Percentiles rank a stretch among this genome's conserved stretches.
These are phyloP conservation scores for Debaryomyces tyrocola DNA, from an alignment of 805 yeast species.

Conservation along the genomic window DNA sequence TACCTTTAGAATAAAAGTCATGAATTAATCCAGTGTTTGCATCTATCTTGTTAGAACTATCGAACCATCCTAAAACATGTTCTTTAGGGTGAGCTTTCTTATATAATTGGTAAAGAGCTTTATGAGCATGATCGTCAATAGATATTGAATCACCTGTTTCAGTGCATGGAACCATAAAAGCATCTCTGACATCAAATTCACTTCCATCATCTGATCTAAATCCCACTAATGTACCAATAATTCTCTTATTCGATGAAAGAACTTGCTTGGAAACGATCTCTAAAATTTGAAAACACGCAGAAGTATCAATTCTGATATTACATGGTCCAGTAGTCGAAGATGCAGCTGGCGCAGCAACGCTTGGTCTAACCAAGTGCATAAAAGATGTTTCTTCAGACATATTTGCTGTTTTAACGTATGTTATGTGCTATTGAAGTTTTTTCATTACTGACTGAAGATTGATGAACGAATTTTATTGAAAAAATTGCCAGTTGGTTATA, in stretches of 20 bases:
- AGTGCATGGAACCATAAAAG: slow-evolving; percentile 76
- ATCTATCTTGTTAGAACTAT: slow-evolving; percentile 60
- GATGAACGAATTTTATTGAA: background rate
- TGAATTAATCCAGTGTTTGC: slow-evolving; percentile 75
- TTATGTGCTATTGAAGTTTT: slow-evolving; percentile 2
- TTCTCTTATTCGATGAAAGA: slow-evolving; percentile 47
- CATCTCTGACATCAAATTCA: slow-evolving; percentile 68
- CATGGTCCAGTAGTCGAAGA: slow-evolving; percentile 49
- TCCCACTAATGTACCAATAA: slow-evolving; percentile 83
- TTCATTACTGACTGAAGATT: background rate
- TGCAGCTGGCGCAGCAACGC: slow-evolving; percentile 52
- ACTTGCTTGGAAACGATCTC: slow-evolving; percentile 64
- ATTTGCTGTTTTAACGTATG: background rate
- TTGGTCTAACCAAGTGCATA: slow-evolving; percentile 53
- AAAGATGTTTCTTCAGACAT: slow-evolving; percentile 26
- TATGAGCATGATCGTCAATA: slow-evolving; percentile 75
- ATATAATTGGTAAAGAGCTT: slow-evolving; percentile 65
- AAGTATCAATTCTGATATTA: slow-evolving; percentile 58
- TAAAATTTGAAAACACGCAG: slow-evolving; percentile 74
- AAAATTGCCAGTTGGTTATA: background rate
- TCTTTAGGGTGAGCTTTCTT: slow-evolving; percentile 79
- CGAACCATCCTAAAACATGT: slow-evolving; percentile 84
- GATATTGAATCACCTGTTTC: slow-evolving; percentile 75
- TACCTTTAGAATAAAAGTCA: slow-evolving; percentile 71
- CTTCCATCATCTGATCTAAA: slow-evolving; percentile 80